These are phyloP conservation scores for Pythium guiyangense DNA, from an alignment of 352 stramenopile genomes.

Conservation along the genomic window DNA sequence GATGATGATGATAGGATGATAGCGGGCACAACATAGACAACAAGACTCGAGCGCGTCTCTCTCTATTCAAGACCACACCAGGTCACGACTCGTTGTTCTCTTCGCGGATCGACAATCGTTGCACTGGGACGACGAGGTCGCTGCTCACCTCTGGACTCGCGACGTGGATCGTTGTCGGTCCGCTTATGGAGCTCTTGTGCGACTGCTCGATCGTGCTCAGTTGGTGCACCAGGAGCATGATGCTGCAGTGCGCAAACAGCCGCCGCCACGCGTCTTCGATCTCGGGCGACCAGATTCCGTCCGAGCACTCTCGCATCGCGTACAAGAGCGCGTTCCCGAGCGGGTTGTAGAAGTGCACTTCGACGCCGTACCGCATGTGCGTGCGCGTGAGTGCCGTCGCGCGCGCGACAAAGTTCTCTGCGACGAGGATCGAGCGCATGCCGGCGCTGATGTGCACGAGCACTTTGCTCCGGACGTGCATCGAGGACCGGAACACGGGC, in stretches of 20 bases:
- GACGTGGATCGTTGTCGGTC: background rate
- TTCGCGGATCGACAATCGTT: slow-evolving; percentile 6
- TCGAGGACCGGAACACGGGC: slow-evolving; percentile 37
- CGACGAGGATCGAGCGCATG: slow-evolving; percentile 33
- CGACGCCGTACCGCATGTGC: slow-evolving; percentile 81
- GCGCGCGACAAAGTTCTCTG: slow-evolving; percentile 54
- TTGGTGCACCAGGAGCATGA: slow-evolving; percentile 27
- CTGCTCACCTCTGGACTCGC: background rate
- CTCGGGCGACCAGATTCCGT: slow-evolving; percentile 31
- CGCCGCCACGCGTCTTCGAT: slow-evolving; percentile 36
- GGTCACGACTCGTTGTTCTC: background rate
- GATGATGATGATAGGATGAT: too few relatives aligned
- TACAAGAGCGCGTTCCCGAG: slow-evolving; percentile 84
- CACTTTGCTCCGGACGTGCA: slow-evolving; percentile 73
- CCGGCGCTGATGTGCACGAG: slow-evolving; percentile 81
- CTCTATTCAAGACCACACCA: too few relatives aligned
- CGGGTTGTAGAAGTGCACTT: slow-evolving; percentile 85
- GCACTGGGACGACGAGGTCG: background rate
- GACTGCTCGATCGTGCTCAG: slow-evolving; percentile 10
- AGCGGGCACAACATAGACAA: background rate
- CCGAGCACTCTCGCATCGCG: slow-evolving; percentile 57
- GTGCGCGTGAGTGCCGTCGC: slow-evolving; percentile 65
- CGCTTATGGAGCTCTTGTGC: slow-evolving; percentile 6
- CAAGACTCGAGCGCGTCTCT: too few relatives aligned
- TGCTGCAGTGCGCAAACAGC: slow-evolving; percentile 34